A percentile compares a stretch with the other conserved stretches of the same genome.
These are phyloP conservation scores for Tulasnella sp. DNA, from an alignment of 768 basidiomycete genomes.

Conservation along the genomic window DNA sequence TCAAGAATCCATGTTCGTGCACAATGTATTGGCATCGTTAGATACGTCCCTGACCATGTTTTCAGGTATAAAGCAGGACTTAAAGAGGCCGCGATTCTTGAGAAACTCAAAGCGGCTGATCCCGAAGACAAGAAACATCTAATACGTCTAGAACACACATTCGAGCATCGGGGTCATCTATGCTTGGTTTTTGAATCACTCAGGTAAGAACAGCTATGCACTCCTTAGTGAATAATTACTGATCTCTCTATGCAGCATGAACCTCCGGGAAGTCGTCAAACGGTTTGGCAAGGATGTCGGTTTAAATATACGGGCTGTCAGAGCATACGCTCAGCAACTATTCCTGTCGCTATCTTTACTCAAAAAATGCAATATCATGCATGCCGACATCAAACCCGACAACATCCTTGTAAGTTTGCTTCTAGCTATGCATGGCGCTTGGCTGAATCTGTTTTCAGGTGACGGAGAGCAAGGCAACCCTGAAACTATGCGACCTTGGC, in stretches of 20 bases:
- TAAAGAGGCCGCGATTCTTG: constrained; percentile 85
- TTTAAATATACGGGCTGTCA: constrained; percentile 90
- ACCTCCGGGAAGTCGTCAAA: constrained; percentile 94
- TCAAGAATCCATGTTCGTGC: constrained; percentile 89
- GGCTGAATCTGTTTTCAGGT: constrained; percentile 46
- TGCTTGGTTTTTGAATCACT: constrained; percentile 93
- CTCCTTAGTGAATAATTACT: neutral
- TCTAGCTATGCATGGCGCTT: neutral
- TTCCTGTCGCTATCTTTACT: constrained; percentile 80
- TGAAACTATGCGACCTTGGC: constrained; percentile 96
- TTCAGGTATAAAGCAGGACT: constrained; percentile 86
- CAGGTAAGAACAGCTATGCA: constrained; percentile 48
- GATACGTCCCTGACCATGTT: neutral
- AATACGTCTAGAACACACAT: constrained; percentile 84
- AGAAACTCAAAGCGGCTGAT: constrained; percentile 79
- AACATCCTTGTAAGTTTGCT: constrained; percentile 73
- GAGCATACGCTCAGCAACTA: constrained; percentile 96
- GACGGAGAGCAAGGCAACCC: constrained; percentile 83
- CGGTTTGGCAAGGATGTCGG: constrained; percentile 98
- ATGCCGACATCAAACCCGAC: constrained; percentile 98
- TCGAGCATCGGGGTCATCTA: constrained; percentile 94
- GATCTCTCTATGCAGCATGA: constrained; percentile 57
- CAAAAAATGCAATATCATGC: constrained; percentile 87
- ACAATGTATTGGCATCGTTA: neutral
- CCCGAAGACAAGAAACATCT: constrained; percentile 96